Percentiles rank a stretch among this genome's conserved stretches.
These are phyloP conservation scores for Ogataea corticis DNA, from an alignment of 805 yeast genomes.

Conservation along the genomic window DNA sequence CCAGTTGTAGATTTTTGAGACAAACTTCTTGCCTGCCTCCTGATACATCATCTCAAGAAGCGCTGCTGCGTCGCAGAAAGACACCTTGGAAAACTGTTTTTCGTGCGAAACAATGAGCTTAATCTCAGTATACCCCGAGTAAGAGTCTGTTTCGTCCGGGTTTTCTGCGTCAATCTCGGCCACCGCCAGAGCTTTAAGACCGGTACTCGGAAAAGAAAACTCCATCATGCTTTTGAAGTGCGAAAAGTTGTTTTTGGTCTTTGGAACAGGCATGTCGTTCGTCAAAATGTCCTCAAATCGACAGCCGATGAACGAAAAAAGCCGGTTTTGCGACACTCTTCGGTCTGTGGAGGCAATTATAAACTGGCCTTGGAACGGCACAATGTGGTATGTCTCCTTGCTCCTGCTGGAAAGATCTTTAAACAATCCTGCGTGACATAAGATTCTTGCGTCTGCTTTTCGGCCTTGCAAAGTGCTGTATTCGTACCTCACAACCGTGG, in stretches of 20 bases:
- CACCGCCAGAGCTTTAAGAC: conserved; percentile 1
- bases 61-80: background rate
- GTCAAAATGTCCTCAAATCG: conserved; percentile 14
- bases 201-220: conserved; percentile 1
- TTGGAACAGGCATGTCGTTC: background rate
- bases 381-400: conserved; percentile 5
- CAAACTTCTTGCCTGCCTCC: background rate
- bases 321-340: conserved; percentile 2
- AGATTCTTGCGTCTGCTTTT: background rate
- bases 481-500: conserved; percentile 5
- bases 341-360: conserved; percentile 10
- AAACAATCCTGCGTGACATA: conserved; percentile 11
- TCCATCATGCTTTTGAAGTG: conserved; percentile 8
- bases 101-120: conserved; percentile 3
- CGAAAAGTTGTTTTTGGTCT: conserved; percentile 4
- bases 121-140: conserved; percentile 4
- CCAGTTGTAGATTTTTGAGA: conserved; percentile 5
- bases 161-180: conserved; percentile 10
- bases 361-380: conserved; percentile 11
- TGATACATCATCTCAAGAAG: background rate
- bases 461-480: background rate
- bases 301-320: conserved; percentile 8
- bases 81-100: no score
- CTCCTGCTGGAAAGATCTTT: conserved; percentile 4
- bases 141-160: conserved; percentile 1